These are phyloP conservation scores for Teratosphaeria zuluensis DNA, from an alignment of 2,329 filamentous ascomycete species.

Conservation along the genomic window DNA sequence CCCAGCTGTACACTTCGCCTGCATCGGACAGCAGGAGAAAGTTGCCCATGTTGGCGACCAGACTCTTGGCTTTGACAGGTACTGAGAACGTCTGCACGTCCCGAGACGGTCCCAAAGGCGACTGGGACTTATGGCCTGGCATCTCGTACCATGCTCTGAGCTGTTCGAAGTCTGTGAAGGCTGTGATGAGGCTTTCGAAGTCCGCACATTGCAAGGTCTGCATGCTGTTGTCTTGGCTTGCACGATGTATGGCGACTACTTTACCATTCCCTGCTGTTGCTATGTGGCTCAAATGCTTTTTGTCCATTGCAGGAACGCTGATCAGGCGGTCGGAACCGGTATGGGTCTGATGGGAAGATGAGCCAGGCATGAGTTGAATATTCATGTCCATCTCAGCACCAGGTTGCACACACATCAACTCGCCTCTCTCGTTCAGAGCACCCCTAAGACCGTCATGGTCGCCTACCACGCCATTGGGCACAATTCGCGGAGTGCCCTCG, in stretches of 20 bases:
- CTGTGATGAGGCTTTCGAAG: slow-evolving; percentile 17
- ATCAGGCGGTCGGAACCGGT: not conserved
- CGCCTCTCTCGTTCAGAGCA: slow-evolving; percentile 16
- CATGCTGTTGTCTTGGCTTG: not conserved
- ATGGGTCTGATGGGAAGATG: not conserved
- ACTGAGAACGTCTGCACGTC: slow-evolving; percentile 4
- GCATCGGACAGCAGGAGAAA: slow-evolving; percentile 30
- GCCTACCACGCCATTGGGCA: slow-evolving; percentile 7
- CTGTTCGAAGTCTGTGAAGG: slow-evolving; percentile 17
- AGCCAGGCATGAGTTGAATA: not conserved
- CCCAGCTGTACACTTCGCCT: slow-evolving; percentile 37
- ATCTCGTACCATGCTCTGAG: slow-evolving; percentile 21
- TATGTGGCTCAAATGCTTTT: not conserved
- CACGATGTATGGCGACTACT: not conserved
- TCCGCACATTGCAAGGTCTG: slow-evolving; percentile 12
- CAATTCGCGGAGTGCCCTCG: slow-evolving; percentile 7
- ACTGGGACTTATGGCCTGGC: slow-evolving; percentile 14
- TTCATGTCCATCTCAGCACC: not conserved
- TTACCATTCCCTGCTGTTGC: not conserved
- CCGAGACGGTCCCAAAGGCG: slow-evolving; percentile 14
- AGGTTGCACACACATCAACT: not conserved
- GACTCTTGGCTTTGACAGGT: slow-evolving; percentile 19
- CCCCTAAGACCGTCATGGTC: slow-evolving; percentile 24
- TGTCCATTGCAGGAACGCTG: not conserved
- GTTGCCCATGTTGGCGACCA: slow-evolving; percentile 28